Conservation (phyloP, 2,329 filamentous ascomycete species). For the Curvularia lunata region DNA sequence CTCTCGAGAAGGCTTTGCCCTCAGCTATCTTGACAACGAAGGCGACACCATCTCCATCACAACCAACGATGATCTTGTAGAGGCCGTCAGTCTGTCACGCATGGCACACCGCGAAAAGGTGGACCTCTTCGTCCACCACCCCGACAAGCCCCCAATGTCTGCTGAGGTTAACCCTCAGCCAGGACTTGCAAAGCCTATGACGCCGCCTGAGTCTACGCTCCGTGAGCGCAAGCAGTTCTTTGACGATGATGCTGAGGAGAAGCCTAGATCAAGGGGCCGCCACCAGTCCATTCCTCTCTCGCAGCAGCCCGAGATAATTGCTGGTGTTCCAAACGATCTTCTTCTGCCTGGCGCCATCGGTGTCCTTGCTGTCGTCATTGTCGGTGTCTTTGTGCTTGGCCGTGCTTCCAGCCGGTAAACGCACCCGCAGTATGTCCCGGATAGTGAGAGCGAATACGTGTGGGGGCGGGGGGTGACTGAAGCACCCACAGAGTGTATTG, state of each 20-base stretch:
- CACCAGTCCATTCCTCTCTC: slow-evolving; percentile 55
- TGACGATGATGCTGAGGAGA: slow-evolving; percentile 64
- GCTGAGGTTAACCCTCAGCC: slow-evolving; percentile 67
- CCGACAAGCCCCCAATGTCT: slow-evolving; percentile 82
- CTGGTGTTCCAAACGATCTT: slow-evolving; percentile 91
- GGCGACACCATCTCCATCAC: slow-evolving; percentile 97
- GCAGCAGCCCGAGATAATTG: slow-evolving; percentile 78
- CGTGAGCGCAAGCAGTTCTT: slow-evolving; percentile 57
- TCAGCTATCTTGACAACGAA: slow-evolving; percentile 96
- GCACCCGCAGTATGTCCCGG: not conserved
- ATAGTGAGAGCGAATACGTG: not conserved
- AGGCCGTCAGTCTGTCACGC: slow-evolving; percentile 85
- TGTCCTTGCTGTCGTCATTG: slow-evolving; percentile 91
- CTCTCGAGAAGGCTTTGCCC: slow-evolving; percentile 78
- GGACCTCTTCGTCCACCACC: slow-evolving; percentile 94
- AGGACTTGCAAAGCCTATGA: slow-evolving; percentile 56
- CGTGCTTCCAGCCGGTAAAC: slow-evolving; percentile 60
- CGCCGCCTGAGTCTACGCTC: slow-evolving; percentile 60
- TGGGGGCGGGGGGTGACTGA: not conserved
- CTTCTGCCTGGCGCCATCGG: slow-evolving; percentile 93
- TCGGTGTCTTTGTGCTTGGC: slow-evolving; percentile 89
- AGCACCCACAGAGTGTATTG: slow-evolving; percentile 8
- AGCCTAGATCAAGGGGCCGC: slow-evolving; percentile 39
- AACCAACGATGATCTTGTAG: slow-evolving; percentile 88
- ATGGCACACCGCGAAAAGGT: slow-evolving; percentile 86